These are phyloP conservation scores for Gossypium schwendimanii DNA, from an alignment of 441 rosid species.

Conservation along the genomic window DNA sequence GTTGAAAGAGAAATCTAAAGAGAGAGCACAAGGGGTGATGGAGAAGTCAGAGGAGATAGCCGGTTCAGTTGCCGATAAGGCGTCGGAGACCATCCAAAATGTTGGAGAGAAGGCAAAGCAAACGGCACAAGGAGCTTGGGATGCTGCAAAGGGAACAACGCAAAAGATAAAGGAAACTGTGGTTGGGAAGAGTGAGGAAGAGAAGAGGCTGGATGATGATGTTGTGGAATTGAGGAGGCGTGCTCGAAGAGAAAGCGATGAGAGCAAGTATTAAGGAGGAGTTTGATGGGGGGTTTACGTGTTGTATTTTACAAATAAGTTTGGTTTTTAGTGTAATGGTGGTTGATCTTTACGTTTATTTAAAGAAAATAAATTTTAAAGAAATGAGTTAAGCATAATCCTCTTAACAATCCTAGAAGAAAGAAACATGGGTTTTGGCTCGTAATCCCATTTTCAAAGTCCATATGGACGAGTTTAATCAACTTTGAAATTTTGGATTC, in stretches of 20 bases:
- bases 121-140: constrained; percentile 53
- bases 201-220: constrained; percentile 36
- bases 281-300: background rate
- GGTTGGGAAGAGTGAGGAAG: constrained; percentile 41
- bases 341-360: too few relatives aligned
- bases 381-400: too few relatives aligned
- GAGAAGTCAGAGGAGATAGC: constrained; percentile 32
- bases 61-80: constrained; percentile 24
- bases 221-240: constrained; percentile 28
- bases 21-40: constrained; percentile 16
- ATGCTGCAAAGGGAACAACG: constrained; percentile 39
- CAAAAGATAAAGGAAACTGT: constrained; percentile 57
- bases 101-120: constrained; percentile 48
- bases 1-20: constrained; percentile 17
- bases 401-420: too few relatives aligned
- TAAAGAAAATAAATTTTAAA: too few relatives aligned
- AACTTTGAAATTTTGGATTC: too few relatives aligned
- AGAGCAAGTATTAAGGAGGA: background rate
- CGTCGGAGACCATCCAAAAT: constrained; percentile 27
- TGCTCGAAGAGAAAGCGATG: constrained; percentile 17
- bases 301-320: background rate
- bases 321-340: background rate
- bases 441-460: too few relatives aligned
- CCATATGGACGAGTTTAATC: too few relatives aligned
- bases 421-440: too few relatives aligned